Evolutionary conservation across 345 rosid species (phyloP), one percentile per base, ranked within the genome.

Genomic region (Hibiscus trionum): DNA sequence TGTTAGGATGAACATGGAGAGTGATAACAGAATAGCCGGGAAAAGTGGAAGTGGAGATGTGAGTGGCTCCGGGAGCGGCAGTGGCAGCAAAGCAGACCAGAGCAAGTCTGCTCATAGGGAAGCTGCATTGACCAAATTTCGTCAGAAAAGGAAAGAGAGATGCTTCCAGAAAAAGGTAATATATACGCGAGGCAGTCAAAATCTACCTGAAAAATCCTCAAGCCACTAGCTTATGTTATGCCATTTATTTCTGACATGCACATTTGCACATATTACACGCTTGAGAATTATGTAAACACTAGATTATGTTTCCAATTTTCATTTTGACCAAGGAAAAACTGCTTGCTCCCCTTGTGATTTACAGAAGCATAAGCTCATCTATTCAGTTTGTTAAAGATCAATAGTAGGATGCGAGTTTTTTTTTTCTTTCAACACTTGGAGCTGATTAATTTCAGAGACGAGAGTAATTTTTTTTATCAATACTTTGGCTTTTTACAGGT

Each of bases 151-250:
- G 44, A 80, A 58, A 16, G 81, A 77, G 16, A 72, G 83, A 79
- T 84, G 83, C 76, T 84, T 81, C 76, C 71, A 71, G 77, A 79
- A 75, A 75, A 79, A 77, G 83, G 84, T 84, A 77, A 44, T 42
- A 9, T 9, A 17, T 69, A n/a, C n/a, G 15, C 2, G 1, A 46
- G 55, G 7, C 8, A 66, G 35, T 66, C 10, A 44, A 14, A 61
- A 9, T 37, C 27, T 10, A 9, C n/a, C 69, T 39, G 4, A 11
- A 19, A 64, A 61, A 42, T 50, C 16, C 52, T 33, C 50, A 63
- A 63, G 68, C 68, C 52, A 69, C 50, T 14, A 52, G 72, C 72
- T 52, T 12, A 69, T 31, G 26, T 53, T 10, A 11, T 33, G 29
- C 29, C 27, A 37, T 17, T 35, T 53, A 37, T 55, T 53, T 35